These are phyloP conservation scores for Drechslerella dactyloides DNA, from an alignment of 2,329 filamentous ascomycete species.

Conservation along the genomic window DNA sequence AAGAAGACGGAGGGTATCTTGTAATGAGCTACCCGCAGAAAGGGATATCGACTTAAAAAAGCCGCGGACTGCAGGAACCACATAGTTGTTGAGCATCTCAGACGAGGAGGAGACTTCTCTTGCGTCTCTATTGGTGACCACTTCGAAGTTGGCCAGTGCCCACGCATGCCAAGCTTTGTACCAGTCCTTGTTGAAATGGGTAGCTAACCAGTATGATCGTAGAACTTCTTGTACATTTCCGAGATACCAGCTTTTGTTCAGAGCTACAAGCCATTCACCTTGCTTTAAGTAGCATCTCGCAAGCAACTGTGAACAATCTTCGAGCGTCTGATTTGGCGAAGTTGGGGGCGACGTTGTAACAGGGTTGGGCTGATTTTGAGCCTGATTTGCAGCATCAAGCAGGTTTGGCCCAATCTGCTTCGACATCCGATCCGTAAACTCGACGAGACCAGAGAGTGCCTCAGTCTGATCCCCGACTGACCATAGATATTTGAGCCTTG, in stretches of 20 bases:
- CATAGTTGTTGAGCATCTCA: conserved; percentile 78
- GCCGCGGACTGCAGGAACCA: conserved; percentile 90
- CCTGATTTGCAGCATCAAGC: conserved; percentile 12
- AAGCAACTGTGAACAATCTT: conserved; percentile 72
- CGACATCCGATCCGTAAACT: conserved; percentile 68
- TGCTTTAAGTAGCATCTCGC: conserved; percentile 96
- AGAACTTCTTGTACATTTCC: conserved; percentile 87
- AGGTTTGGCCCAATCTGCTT: conserved; percentile 63
- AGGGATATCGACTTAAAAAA: conserved; percentile 98
- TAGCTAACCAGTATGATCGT: conserved; percentile 87
- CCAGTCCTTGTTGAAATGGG: conserved; percentile 90
- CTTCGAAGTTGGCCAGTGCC: conserved; percentile 97
- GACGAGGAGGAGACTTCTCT: conserved; percentile 64
- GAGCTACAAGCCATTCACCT: conserved; percentile 89
- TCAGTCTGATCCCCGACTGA: conserved; percentile 74
- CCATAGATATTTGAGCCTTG: conserved; percentile 98
- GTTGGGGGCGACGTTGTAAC: conserved; percentile 46
- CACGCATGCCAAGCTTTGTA: conserved; percentile 99
- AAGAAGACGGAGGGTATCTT: conserved; percentile 89
- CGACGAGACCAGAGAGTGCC: conserved; percentile 67
- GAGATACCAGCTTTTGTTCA: conserved; percentile 83
- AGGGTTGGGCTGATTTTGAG: conserved; percentile 30
- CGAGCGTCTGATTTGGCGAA: conserved; percentile 57
- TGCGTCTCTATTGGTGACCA: conserved; percentile 76
- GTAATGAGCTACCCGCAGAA: conserved; percentile 87